Percentiles rank a stretch among this genome's conserved stretches.
These are phyloP conservation scores for Aspergillus sp. DNA, from an alignment of 2,329 filamentous ascomycete genomes.

Conservation along the genomic window DNA sequence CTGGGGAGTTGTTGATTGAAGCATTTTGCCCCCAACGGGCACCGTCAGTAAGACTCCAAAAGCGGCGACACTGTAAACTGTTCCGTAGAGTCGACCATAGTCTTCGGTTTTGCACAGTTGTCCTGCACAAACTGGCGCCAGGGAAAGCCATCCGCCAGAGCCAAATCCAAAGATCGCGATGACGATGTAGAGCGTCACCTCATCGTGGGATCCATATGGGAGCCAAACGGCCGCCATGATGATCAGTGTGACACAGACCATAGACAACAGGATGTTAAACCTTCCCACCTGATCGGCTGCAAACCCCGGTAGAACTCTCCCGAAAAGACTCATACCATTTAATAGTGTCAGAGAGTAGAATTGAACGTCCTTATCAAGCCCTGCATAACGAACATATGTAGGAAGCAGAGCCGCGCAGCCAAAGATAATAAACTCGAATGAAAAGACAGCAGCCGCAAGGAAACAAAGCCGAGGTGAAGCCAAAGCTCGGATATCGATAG, in stretches of 20 bases:
- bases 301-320: constrained; percentile 40
- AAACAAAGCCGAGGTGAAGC: no score
- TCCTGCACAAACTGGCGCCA: constrained; percentile 41
- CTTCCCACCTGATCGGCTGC: constrained; percentile 39
- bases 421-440: constrained; percentile 46
- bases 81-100: constrained; percentile 44
- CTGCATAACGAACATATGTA: constrained; percentile 37
- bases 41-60: constrained; percentile 43
- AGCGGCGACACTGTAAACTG: constrained; percentile 41
- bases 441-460: no score
- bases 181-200: constrained; percentile 39
- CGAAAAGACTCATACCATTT: constrained; percentile 39
- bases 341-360: constrained; percentile 42
- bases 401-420: constrained; percentile 43
- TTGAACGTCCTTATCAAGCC: constrained; percentile 32
- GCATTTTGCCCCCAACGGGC: constrained; percentile 41
- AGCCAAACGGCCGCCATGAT: constrained; percentile 41
- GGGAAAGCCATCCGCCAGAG: constrained; percentile 43
- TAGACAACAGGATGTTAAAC: constrained; percentile 46
- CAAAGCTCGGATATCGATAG: no score
- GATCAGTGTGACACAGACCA: no score
- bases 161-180: constrained; percentile 45
- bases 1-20: constrained; percentile 40
- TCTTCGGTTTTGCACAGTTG: constrained; percentile 43
- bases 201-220: constrained; percentile 33